These are phyloP conservation scores for Podaxis sp. DNA, from an alignment of 768 basidiomycete species.

Conservation along the genomic window DNA sequence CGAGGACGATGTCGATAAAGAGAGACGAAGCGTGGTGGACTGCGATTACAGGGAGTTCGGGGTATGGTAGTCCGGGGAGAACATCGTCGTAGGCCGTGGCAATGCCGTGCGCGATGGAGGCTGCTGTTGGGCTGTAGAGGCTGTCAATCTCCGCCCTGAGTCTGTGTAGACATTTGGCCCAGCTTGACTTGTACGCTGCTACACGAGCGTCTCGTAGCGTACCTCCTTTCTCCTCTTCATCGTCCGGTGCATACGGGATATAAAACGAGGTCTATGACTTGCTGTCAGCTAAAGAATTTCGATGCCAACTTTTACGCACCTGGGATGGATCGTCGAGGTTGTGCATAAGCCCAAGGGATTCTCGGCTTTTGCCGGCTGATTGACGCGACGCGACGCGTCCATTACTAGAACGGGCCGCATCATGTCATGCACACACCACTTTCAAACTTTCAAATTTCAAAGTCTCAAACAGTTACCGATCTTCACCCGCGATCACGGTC, in stretches of 20 bases:
- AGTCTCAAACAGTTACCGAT: too few relatives aligned
- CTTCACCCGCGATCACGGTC: too few relatives aligned
- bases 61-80: conserved; percentile 56
- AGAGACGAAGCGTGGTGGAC: conserved; percentile 52
- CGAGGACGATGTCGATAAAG: conserved; percentile 45
- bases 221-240: background rate
- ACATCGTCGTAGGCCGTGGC: conserved; percentile 41
- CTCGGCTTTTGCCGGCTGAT: conserved; percentile 8
- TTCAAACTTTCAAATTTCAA: too few relatives aligned
- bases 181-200: conserved; percentile 53
- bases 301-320: background rate
- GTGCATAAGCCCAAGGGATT: background rate
- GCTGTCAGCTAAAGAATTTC: background rate
- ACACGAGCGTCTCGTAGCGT: conserved; percentile 32
- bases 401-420: background rate
- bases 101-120: conserved; percentile 43
- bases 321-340: conserved; percentile 11
- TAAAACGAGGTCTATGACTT: conserved; percentile 12
- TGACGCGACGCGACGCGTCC: conserved; percentile 57
- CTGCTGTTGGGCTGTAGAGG: conserved; percentile 50
- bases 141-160: conserved; percentile 51
- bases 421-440: too few relatives aligned
- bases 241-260: conserved; percentile 11
- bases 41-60: conserved; percentile 60
- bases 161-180: conserved; percentile 57